These are phyloP conservation scores for Pichia sp. DNA, from an alignment of 1,139 yeast species.

Conservation along the genomic window DNA sequence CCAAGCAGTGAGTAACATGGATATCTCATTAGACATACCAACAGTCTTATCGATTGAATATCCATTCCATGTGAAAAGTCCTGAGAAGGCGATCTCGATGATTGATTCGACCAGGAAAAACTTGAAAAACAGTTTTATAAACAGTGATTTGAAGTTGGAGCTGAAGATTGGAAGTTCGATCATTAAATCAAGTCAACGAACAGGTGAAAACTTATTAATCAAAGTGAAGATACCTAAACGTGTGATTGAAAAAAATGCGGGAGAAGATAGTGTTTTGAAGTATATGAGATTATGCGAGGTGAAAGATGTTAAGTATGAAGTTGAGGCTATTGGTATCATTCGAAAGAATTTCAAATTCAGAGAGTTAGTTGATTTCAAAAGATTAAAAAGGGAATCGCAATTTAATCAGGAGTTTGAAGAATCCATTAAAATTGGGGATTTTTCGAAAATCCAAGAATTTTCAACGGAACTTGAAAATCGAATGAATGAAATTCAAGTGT, in stretches of 20 bases:
- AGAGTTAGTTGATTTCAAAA: constrained; percentile 85
- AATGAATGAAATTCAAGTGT: constrained; percentile 22
- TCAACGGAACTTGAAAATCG: constrained; percentile 40
- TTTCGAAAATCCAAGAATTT: constrained; percentile 36
- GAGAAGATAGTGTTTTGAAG: constrained; percentile 36
- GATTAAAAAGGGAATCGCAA: constrained; percentile 51
- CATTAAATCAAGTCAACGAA: constrained; percentile 68
- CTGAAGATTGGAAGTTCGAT: constrained; percentile 57
- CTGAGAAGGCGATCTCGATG: constrained; percentile 57
- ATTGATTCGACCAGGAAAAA: constrained; percentile 62
- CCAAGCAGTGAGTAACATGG: neutral
- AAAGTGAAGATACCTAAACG: constrained; percentile 66
- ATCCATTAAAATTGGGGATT: constrained; percentile 37
- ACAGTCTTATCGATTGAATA: constrained; percentile 70
- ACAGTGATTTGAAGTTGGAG: constrained; percentile 40
- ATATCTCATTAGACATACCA: constrained; percentile 52
- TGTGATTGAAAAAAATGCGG: constrained; percentile 21
- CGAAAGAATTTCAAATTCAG: constrained; percentile 72
- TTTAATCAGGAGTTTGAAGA: constrained; percentile 38
- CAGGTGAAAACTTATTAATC: constrained; percentile 57
- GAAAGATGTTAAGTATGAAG: constrained; percentile 31
- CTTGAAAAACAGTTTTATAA: constrained; percentile 34
- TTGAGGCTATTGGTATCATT: constrained; percentile 61
- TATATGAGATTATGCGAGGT: constrained; percentile 38
- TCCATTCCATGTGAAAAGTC: constrained; percentile 66